Evolutionary conservation across 805 yeast species (phyloP), one percentile per base, ranked within the genome.

Genomic region (Torulaspora gathmanii): DNA sequence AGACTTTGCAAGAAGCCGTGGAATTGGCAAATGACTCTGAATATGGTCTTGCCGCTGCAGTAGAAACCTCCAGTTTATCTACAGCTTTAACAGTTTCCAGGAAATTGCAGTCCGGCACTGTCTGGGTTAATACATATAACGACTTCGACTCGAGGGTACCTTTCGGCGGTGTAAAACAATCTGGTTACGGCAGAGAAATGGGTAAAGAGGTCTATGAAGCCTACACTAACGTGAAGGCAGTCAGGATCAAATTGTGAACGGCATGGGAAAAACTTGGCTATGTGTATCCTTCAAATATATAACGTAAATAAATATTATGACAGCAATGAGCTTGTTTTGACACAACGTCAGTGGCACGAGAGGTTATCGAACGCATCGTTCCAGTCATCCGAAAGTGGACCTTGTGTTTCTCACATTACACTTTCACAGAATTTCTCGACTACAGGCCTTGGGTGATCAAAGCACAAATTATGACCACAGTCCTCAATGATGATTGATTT

Each of bases 121-220:
- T 84, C 51, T 84, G 90, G 89, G 71, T 83, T 52, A 84, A 84
- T 74, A 83, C 89, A 47, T 83, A 83, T 70, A 83, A 83, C 61
- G 88, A 82, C 64, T 82, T 83, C 77, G 80, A 83, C 63, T 78
- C 75, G 42, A 70, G 74, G 64, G 84, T 82, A 64, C 90, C 91
- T 70, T 84, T 84, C 61, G 91, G 91, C 66, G 91, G 91, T 62
- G 82, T 70, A 72, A 81, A 82, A 62, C 82, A 82, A 70, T 79
- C 86, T 51, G 91, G 91, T 67, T 76, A 83, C 65, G 93, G 93
- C 66, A 81, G 87, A 74, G 93, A 84, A 73, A 82, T 84, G 90
- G 93, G 93, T 69, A 68, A 68, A 37, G 89, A 83, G 63, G 88
- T 84, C 42, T 75, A 82, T 54, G 87, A 82, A 54, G 79, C 80